Conservation (phyloP, 2,329 filamentous ascomycete genomes). For the Pseudogymnoascus sp. region DNA sequence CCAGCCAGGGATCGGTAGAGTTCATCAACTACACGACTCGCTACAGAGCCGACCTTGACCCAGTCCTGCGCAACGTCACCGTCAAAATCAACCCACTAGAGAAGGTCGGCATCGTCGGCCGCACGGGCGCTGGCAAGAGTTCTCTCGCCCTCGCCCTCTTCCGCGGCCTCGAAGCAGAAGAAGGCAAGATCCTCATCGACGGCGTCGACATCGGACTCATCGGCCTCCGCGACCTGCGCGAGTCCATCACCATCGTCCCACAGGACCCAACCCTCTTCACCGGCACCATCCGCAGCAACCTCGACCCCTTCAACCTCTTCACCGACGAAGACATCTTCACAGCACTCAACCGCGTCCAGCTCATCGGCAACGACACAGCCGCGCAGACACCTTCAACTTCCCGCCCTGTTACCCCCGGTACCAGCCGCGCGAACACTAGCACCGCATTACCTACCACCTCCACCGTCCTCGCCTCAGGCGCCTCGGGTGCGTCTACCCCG, state of each 20-base stretch:
- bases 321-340: conserved; percentile 86
- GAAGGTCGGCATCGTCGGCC: conserved; percentile 92
- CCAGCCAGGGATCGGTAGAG: conserved; percentile 72
- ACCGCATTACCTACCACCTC: conserved; percentile 24
- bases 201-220: conserved; percentile 83
- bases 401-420: conserved; percentile 17
- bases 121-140: conserved; percentile 94
- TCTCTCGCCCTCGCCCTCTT: conserved; percentile 89
- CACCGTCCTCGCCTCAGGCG: conserved; percentile 20
- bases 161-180: conserved; percentile 83
- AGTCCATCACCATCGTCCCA: conserved; percentile 93
- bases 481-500: conserved; percentile 26
- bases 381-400: conserved; percentile 25
- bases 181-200: conserved; percentile 83
- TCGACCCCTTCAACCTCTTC: conserved; percentile 85
- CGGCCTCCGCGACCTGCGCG: conserved; percentile 84
- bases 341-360: conserved; percentile 76
- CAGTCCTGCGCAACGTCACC: conserved; percentile 71
- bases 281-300: conserved; percentile 81
- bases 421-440: conserved; percentile 5
- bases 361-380: conserved; percentile 50
- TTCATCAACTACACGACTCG: conserved; percentile 85
- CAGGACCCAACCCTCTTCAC: conserved; percentile 94
- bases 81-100: conserved; percentile 81
- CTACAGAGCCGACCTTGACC: conserved; percentile 79